phyloP scores from a whole-genome alignment of 345 rosid genomes.

The Linum trigynum region DNA sequence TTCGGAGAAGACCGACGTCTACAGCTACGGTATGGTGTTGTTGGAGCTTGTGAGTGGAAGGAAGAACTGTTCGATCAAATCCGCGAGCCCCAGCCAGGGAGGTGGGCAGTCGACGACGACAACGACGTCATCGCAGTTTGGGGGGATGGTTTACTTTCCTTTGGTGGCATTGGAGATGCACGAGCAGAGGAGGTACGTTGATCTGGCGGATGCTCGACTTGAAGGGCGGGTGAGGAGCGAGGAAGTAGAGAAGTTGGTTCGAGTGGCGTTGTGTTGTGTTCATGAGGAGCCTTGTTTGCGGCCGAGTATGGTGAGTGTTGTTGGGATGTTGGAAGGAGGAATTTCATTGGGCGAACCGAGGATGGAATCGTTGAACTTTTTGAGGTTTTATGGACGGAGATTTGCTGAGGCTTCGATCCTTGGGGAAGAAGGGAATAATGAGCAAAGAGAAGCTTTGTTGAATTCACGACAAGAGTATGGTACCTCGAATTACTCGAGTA shows the following conservation, averaged over 20 bases:
- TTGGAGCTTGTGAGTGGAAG: constrained; percentile 4
- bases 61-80: constrained; percentile 5
- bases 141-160: constrained; percentile 51
- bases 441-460: constrained; percentile 22
- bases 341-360: constrained; percentile 51
- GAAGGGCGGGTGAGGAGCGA: constrained; percentile 57
- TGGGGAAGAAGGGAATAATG: constrained; percentile 24
- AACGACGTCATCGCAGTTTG: constrained; percentile 9
- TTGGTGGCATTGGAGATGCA: constrained; percentile 64
- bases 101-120: not conserved
- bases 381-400: constrained; percentile 70
- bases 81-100: not conserved
- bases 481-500: constrained; percentile 27
- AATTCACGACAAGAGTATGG: constrained; percentile 25
- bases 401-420: constrained; percentile 68
- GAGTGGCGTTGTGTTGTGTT: constrained; percentile 19
- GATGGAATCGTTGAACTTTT: constrained; percentile 67
- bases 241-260: constrained; percentile 17
- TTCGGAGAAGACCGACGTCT: constrained; percentile 6
- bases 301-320: constrained; percentile 18
- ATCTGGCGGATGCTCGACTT: constrained; percentile 70
- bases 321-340: constrained; percentile 27
- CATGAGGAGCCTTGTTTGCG: constrained; percentile 21
- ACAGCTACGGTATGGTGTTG: constrained; percentile 9
- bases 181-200: constrained; percentile 42